Evolutionary conservation across 176 grass and related monocot genomes (phyloP), one percentile per base, ranked within the genome.

Genomic region (Poa pratensis): DNA sequence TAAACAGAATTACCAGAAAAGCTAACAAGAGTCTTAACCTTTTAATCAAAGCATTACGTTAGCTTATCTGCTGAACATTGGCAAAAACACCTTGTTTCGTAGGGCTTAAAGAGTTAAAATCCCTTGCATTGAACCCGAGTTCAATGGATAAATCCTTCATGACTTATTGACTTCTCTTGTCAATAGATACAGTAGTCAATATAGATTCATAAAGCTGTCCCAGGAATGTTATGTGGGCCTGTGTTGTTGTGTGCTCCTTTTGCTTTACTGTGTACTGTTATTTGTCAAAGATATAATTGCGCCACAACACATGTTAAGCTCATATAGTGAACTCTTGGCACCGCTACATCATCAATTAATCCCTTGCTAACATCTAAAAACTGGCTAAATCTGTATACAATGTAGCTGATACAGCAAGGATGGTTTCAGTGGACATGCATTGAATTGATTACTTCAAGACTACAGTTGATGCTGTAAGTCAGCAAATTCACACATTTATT

Each of bases 1-100:
- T 75, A 73, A 88, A 84, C 17, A 37, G 75, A 58, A 26, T 74
- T 84, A 76, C 65, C 34, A 48, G 49, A 68, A 48, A 75, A 86
- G 24, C 19, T 69, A 57, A 73, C 7, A 5, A 20, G 34, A 9
- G 49, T 46, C 37, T 79, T 43, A 19, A 13, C 15, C 73, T 65
- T 90, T 71, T 54, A 18, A 28, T 69, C 14, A 37, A 80, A 71
- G 0, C 49, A 45, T 18, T 37, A 46, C 5, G 35, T 50, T 84
- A 13, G 75, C 22, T 60, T 75, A 75, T 81, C 39, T 76, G 62
- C 9, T 52, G n/a, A 43, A 52, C 51, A 5, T 76, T 8, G 60
- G 10, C 18, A 22, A 20, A 32, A 49, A 81, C 69, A 76, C 28
- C 32, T 53, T 50, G 46, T 89, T 60, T 85, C 0, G 3, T 54